Evolutionary conservation across 352 stramenopile species (phyloP).

Genomic region (Globisporangium uncinulatum): DNA sequence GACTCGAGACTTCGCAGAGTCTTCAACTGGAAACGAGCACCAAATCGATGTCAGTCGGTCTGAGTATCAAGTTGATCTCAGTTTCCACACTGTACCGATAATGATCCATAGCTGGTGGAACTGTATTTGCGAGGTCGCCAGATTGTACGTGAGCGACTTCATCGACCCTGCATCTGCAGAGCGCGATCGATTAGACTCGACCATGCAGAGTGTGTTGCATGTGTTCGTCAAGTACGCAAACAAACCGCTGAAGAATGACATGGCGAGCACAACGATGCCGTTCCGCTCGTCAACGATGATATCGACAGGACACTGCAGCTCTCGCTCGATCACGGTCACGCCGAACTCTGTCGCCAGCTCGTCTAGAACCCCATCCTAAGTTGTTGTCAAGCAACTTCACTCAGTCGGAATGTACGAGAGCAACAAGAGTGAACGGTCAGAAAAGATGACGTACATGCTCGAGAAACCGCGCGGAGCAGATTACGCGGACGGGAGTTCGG

Average conservation of each 20-base stretch:
- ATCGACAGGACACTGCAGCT: slow-evolving; percentile 45
- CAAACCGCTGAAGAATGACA: slow-evolving; percentile 35
- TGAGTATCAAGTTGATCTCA: neutral
- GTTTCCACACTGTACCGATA: slow-evolving; percentile 28
- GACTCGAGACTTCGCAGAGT: neutral
- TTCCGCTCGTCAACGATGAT: slow-evolving; percentile 68
- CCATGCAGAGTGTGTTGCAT: neutral
- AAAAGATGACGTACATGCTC: neutral
- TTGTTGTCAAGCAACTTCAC: neutral
- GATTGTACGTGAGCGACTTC: slow-evolving; percentile 48
- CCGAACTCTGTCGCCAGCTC: slow-evolving; percentile 49
- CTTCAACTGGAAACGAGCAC: slow-evolving; percentile 11
- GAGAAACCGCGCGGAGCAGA: slow-evolving; percentile 12
- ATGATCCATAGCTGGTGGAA: slow-evolving; percentile 58
- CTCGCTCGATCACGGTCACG: slow-evolving; percentile 55
- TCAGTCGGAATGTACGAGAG: neutral
- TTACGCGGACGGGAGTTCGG: slow-evolving; percentile 10
- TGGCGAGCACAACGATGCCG: slow-evolving; percentile 36
- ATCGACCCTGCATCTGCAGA: slow-evolving; percentile 17
- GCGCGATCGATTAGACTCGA: neutral
- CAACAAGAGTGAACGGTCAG: neutral
- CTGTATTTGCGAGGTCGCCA: slow-evolving; percentile 52
- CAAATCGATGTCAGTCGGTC: neutral
- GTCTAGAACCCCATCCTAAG: slow-evolving; percentile 54
- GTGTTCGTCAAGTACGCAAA: neutral